phyloP scores from a whole-genome alignment of 2,329 filamentous ascomycete species.

The Pseudocercospora cruenta region DNA sequence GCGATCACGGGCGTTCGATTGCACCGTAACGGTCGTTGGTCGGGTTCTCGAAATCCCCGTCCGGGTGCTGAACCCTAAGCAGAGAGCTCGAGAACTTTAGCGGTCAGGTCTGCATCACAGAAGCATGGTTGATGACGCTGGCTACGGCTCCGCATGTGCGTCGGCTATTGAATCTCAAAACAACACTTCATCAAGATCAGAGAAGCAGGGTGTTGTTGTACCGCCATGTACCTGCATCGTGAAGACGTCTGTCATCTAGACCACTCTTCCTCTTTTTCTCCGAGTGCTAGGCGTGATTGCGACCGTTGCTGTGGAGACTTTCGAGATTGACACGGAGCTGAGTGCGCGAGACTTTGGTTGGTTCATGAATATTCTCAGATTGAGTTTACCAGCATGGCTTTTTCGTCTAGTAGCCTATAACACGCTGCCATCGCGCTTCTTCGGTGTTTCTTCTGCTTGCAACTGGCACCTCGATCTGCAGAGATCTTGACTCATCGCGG shows the following conservation, averaged over 20 bases:
- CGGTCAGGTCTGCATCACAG: not conserved
- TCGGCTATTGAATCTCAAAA: not conserved
- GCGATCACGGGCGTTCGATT: slow-evolving; percentile 1
- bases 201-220: too few relatives aligned
- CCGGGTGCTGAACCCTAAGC: not conserved
- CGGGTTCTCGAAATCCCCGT: not conserved
- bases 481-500: not conserved
- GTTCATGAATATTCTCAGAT: not conserved
- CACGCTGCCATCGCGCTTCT: not conserved
- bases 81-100: not conserved
- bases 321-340: not conserved
- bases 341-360: not conserved
- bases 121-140: slow-evolving; percentile 3
- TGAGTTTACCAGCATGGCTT: not conserved
- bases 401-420: not conserved
- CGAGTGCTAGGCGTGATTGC: not conserved
- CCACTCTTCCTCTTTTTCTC: too few relatives aligned
- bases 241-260: too few relatives aligned
- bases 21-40: not conserved
- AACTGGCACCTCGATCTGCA: not conserved
- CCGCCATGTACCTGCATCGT: too few relatives aligned
- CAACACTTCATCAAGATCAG: too few relatives aligned
- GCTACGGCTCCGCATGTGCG: not conserved
- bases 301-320: not conserved
- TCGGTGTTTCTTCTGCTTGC: too few relatives aligned